phyloP scores from a whole-genome alignment of 129 eudicot species.

The Cynara cardunculus region DNA sequence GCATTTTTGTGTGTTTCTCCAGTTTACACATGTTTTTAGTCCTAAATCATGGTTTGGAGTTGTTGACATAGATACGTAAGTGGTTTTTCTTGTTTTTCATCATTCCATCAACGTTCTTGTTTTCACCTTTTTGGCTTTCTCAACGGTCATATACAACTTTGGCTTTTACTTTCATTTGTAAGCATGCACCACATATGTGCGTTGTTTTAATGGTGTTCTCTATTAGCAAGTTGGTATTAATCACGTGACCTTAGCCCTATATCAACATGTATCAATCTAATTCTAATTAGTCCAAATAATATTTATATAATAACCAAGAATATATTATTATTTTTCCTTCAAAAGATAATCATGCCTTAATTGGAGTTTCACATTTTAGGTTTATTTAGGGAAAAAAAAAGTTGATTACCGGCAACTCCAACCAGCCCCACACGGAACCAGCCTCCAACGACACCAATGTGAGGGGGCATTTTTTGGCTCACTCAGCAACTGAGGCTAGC shows the following conservation, averaged over 20 bases:
- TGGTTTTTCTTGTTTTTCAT: not conserved
- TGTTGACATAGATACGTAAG: not conserved
- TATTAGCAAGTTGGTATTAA: constrained; percentile 12
- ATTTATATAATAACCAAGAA: not conserved
- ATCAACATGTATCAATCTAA: not conserved
- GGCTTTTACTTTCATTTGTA: constrained; percentile 4
- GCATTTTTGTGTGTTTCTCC: not conserved
- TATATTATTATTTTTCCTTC: not conserved
- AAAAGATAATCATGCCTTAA: not conserved
- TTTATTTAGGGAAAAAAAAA: not conserved
- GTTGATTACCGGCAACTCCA: not conserved
- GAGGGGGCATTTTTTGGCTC: not conserved
- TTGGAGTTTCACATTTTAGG: not conserved
- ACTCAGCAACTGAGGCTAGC: not conserved
- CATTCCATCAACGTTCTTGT: not conserved
- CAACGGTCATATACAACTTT: not conserved
- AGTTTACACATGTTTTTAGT: constrained; percentile 2
- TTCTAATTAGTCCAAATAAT: not conserved
- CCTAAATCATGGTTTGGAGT: not conserved
- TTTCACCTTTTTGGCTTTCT: constrained; percentile 6
- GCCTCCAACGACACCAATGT: not conserved
- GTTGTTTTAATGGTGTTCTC: constrained; percentile 6
- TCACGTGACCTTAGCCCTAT: not conserved
- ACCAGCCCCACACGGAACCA: not conserved
- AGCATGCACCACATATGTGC: constrained; percentile 10